These are phyloP conservation scores for Neoboletus subvelutipes DNA, from an alignment of 768 basidiomycete species.

Conservation along the genomic window DNA sequence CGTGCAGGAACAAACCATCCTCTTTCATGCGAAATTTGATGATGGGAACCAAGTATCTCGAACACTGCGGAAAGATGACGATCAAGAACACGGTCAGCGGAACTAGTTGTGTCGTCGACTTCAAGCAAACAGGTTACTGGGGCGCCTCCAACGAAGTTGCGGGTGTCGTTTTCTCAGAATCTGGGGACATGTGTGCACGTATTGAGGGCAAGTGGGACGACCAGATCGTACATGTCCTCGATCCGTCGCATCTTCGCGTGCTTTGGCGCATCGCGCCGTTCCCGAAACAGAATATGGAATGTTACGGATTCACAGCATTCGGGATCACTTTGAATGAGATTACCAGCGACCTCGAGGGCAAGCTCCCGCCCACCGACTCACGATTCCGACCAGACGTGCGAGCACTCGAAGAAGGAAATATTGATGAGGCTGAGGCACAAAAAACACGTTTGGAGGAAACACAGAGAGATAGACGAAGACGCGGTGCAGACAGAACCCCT, in stretches of 20 bases:
- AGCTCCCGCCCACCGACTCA: constrained; percentile 79
- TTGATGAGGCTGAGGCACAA: constrained; percentile 68
- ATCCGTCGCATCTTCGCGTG: constrained; percentile 65
- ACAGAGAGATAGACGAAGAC: constrained; percentile 70
- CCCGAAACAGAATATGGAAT: constrained; percentile 65
- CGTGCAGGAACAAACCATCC: constrained; percentile 75
- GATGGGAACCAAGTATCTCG: constrained; percentile 89
- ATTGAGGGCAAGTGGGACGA: constrained; percentile 94
- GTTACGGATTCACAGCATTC: constrained; percentile 82
- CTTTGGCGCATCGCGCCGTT: constrained; percentile 79
- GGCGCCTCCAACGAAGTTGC: constrained; percentile 71
- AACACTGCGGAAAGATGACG: constrained; percentile 78
- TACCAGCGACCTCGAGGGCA: constrained; percentile 58
- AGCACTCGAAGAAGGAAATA: constrained; percentile 74
- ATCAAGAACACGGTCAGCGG: constrained; percentile 61
- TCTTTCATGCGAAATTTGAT: constrained; percentile 88
- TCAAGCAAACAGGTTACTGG: constrained; percentile 86
- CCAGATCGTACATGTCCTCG: constrained; percentile 65
- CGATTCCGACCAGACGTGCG: constrained; percentile 79
- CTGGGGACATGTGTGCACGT: constrained; percentile 54
- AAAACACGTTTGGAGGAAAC: constrained; percentile 72
- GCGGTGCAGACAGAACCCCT: constrained; percentile 58
- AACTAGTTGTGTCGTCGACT: constrained; percentile 69
- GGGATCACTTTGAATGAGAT: constrained; percentile 82
- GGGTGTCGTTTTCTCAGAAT: constrained; percentile 54